Conservation (phyloP, 1,139 yeast species). For the Lodderomyces margitis region DNA sequence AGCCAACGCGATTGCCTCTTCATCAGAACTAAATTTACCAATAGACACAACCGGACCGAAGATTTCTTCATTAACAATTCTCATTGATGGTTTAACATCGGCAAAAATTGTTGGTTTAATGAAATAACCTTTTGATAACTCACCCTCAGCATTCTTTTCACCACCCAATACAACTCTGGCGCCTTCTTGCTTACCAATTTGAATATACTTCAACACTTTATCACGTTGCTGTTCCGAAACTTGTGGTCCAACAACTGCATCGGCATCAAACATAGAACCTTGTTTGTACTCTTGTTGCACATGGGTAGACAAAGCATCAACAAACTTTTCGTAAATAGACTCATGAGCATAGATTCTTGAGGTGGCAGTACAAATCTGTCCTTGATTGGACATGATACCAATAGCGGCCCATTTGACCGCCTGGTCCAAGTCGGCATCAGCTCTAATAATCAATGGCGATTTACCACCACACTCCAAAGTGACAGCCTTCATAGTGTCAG, state of each 20-base stretch:
- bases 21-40: conserved; percentile 51
- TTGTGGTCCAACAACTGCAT: conserved; percentile 74
- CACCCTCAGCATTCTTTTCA: conserved; percentile 37
- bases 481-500: conserved; percentile 62
- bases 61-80: conserved; percentile 56
- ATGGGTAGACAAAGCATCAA: conserved; percentile 37
- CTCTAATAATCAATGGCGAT: conserved; percentile 70
- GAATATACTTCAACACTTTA: conserved; percentile 51
- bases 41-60: conserved; percentile 60
- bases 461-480: conserved; percentile 95
- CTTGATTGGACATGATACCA: conserved; percentile 79
- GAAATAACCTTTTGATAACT: conserved; percentile 44
- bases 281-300: conserved; percentile 48
- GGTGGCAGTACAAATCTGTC: conserved; percentile 48
- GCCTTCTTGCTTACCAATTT: conserved; percentile 56
- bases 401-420: conserved; percentile 84
- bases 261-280: conserved; percentile 57
- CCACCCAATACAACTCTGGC: conserved; percentile 51
- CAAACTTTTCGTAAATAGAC: conserved; percentile 46
- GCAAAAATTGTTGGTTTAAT: conserved; percentile 56
- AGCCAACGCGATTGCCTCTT: conserved; percentile 50
- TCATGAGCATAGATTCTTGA: conserved; percentile 47
- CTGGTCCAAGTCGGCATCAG: conserved; percentile 72
- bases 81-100: conserved; percentile 51
- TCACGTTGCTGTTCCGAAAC: conserved; percentile 69